Evolutionary conservation across 495 filamentous ascomycete genomes (phyloP).

Genomic region (Pyrenopolyporus hunteri): DNA sequence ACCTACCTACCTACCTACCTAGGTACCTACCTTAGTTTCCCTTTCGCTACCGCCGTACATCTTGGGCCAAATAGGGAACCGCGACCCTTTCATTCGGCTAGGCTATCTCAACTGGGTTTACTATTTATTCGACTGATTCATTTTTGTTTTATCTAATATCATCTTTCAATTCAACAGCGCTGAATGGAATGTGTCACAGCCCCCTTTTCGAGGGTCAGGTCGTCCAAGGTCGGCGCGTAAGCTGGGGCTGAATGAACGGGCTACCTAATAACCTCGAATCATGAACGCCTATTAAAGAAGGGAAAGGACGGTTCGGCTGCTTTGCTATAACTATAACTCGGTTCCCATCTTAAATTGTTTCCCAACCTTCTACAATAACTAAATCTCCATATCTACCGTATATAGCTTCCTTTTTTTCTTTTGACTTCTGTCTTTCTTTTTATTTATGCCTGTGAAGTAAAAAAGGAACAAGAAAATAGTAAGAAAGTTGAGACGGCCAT

Average conservation of each 20-base stretch:
- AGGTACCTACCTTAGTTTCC: too few species aligned
- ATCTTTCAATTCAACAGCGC: neutral
- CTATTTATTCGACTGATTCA: too few species aligned
- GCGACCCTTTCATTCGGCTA: neutral
- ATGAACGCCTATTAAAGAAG: conserved; percentile 31
- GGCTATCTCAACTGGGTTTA: too few species aligned
- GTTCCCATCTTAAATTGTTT: neutral
- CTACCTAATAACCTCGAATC: conserved; percentile 29
- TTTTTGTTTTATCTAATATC: too few species aligned
- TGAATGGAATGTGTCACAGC: neutral
- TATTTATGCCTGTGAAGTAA: neutral
- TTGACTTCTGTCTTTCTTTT: neutral
- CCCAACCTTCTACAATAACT: neutral
- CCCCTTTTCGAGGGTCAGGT: neutral
- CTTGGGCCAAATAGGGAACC: conserved; percentile 9
- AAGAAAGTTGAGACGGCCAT: too few species aligned
- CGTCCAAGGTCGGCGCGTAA: conserved; percentile 27
- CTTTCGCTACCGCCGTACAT: conserved; percentile 8
- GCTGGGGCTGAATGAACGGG: conserved; percentile 26
- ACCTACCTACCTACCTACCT: too few species aligned
- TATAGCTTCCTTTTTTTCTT: neutral
- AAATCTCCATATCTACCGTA: neutral
- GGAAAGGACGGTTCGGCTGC: conserved; percentile 1
- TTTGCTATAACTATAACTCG: neutral
- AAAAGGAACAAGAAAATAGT: too few species aligned